Evolutionary conservation across 176 grass and related monocot genomes (phyloP).

Genomic region (Zizania latifolia): DNA sequence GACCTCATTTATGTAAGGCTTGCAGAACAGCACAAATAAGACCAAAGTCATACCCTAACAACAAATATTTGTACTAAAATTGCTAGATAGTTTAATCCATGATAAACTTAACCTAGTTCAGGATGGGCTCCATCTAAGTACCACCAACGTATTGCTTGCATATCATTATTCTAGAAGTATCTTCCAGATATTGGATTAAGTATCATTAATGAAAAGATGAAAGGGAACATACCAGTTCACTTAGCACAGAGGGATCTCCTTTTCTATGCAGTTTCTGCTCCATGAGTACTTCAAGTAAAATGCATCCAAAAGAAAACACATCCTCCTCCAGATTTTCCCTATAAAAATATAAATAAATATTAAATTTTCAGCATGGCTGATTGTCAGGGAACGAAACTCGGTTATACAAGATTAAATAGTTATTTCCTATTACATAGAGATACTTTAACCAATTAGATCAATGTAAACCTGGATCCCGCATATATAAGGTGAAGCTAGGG

Average conservation of each 20-base stretch:
- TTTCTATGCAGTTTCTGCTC: conserved; percentile 49
- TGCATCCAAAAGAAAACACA: conserved; percentile 69
- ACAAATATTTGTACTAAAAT: neutral
- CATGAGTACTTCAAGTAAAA: conserved; percentile 75
- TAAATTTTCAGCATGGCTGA: too few species aligned
- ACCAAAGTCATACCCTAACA: neutral
- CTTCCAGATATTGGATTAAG: neutral
- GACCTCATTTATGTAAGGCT: too few species aligned
- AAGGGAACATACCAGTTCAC: conserved; percentile 59
- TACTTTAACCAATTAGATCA: too few species aligned
- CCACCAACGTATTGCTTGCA: neutral
- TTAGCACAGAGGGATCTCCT: conserved; percentile 43
- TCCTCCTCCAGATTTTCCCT: too few species aligned
- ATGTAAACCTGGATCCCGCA: too few species aligned
- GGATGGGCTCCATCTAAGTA: neutral
- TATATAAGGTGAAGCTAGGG: too few species aligned
- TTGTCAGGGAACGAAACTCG: too few species aligned
- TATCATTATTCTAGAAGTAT: neutral
- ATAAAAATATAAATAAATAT: too few species aligned
- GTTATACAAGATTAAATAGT: too few species aligned
- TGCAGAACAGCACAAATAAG: too few species aligned
- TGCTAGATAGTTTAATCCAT: neutral
- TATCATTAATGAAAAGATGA: neutral
- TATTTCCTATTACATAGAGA: too few species aligned
- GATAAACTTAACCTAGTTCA: neutral